Evolutionary conservation across 495 filamentous ascomycete species (phyloP), one percentile per base, ranked within the genome.

Genomic region (Hypoxylon intermedium): DNA sequence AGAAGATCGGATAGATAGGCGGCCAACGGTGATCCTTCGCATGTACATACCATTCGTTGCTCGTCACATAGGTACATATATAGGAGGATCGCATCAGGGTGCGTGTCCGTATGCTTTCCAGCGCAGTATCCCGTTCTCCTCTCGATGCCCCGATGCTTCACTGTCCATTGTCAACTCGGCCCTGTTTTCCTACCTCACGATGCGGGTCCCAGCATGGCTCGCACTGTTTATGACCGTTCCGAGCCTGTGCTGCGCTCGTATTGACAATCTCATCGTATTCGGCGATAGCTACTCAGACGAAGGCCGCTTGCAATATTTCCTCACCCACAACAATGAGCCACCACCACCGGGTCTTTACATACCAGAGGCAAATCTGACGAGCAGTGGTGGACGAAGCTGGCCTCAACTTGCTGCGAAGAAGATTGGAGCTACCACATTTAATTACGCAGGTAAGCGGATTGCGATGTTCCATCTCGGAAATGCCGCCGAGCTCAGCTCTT

Each of bases 221-320:
- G 55, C 38, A 11, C 23, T 49, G 40, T 5, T 58, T 16, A 26
- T 51, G 37, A 30, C 26, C 13, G 45, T 37, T 9, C 45, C 55
- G 6, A 49, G 37, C 20, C 47, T 28, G 36, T 58, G 45, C 40
- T 58, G 55, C 13, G 55, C 55, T 21, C 20, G 28, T 20, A 58
- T 51, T 28, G 38, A 50, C 18, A 44, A 44, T 26, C 20, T 44
- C 21, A 26, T 44, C 20, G 41, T 60, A 6, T 91, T 91, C 67
- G 88, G 88, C 24, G 87, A 90, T 71, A 90, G 88, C 73, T 91
- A 87, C 67, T 89, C 87, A 0, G 89, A 91, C 68, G 87, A 91
- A 59, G 80, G 78, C 5, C 83, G 89, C 2, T 65, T 89, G 15
- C 56, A 65, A 1, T 89, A 89, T 60, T 86, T 90, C 65, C 70